A percentile compares a stretch with the other conserved stretches of the same genome.
Conservation (phyloP, 2,329 filamentous ascomycete genomes). For the Hypomyces perniciosus region DNA sequence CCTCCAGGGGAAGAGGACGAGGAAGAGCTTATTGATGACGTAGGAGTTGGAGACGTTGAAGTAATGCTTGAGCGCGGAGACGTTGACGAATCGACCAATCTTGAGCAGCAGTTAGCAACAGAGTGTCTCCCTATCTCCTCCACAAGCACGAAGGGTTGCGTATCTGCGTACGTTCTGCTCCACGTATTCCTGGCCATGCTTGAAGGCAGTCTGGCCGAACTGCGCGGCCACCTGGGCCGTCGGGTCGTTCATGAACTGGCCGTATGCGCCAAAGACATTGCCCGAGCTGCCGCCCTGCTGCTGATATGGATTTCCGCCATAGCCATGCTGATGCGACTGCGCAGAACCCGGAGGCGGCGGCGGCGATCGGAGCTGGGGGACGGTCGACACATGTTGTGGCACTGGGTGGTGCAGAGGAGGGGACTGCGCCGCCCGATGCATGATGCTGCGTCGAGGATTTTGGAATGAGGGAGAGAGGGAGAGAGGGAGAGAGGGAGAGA, state of each 20-base stretch:
- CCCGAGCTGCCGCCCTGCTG: constrained; percentile 49
- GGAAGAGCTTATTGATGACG: constrained; percentile 84
- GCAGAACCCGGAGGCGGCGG: constrained; percentile 70
- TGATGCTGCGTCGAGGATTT: constrained; percentile 31
- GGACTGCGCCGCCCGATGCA: constrained; percentile 85
- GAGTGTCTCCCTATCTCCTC: neutral
- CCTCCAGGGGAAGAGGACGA: constrained; percentile 95
- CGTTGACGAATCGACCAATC: constrained; percentile 74
- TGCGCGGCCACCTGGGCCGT: constrained; percentile 93
- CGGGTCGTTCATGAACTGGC: constrained; percentile 92
- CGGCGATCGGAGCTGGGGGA: constrained; percentile 92
- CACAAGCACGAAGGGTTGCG: neutral
- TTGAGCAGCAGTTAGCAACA: constrained; percentile 22
- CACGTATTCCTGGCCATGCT: constrained; percentile 86
- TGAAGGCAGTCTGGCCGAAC: constrained; percentile 86
- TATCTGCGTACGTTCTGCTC: constrained; percentile 74
- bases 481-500: constrained; percentile 15
- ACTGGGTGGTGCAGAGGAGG: constrained; percentile 95
- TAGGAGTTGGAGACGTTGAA: constrained; percentile 99
- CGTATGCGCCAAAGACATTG: constrained; percentile 66
- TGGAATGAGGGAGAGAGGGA: constrained; percentile 3
- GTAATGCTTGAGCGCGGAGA: constrained; percentile 93
- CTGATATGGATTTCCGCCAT: constrained; percentile 68
- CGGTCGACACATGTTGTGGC: constrained; percentile 95
- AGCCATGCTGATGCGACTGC: constrained; percentile 58